Evolutionary conservation across 139 green algal genomes (phyloP).

Genomic region (Zygnema cylindricum): DNA sequence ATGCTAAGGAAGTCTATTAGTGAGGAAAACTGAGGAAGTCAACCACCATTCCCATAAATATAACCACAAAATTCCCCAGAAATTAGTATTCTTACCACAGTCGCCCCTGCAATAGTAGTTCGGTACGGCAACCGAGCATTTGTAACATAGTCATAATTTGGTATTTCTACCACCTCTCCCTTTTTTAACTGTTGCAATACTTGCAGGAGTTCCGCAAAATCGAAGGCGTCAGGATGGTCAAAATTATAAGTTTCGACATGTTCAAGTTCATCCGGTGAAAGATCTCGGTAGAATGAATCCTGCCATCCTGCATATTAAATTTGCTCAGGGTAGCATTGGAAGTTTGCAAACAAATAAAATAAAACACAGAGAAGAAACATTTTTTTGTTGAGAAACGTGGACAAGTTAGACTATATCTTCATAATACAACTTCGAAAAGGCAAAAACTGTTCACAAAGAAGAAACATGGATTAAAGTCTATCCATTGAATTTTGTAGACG

Average conservation of each 20-base stretch:
- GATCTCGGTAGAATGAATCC: conserved; percentile 91
- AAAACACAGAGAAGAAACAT: too few species aligned
- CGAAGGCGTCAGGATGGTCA: conserved; percentile 88
- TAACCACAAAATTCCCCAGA: neutral
- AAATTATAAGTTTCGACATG: conserved; percentile 87
- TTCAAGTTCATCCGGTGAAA: conserved; percentile 73
- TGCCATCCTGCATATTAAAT: conserved; percentile 60
- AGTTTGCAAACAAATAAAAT: too few species aligned
- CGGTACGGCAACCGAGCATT: conserved; percentile 72
- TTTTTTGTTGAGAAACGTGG: too few species aligned
- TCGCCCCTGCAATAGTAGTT: conserved; percentile 68
- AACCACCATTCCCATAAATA: too few species aligned
- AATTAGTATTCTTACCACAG: conserved; percentile 84
- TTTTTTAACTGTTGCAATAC: conserved; percentile 39
- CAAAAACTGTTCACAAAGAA: too few species aligned
- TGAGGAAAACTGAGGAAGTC: too few species aligned
- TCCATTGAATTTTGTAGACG: too few species aligned
- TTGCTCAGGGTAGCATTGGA: too few species aligned
- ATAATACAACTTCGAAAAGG: too few species aligned
- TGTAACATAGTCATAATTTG: conserved; percentile 89
- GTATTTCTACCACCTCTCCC: conserved; percentile 72
- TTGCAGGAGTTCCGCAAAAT: conserved; percentile 72
- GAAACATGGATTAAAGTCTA: too few species aligned
- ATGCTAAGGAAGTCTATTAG: too few species aligned
- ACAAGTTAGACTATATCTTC: too few species aligned